phyloP scores from a whole-genome alignment of 768 basidiomycete species.

The Rhizopogon rudus region DNA sequence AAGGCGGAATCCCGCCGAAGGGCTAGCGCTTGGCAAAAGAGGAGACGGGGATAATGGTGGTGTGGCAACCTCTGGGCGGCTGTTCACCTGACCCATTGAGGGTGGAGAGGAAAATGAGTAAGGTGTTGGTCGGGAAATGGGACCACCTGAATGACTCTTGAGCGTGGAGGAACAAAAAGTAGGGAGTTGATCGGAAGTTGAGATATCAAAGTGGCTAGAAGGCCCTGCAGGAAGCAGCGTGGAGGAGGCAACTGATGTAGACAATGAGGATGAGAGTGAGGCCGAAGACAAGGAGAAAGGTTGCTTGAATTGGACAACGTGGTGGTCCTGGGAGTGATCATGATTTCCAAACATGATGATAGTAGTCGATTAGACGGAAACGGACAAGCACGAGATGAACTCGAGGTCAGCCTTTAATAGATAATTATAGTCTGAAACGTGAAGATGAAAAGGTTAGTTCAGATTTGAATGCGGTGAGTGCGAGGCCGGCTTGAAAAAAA shows the following conservation, averaged over 20 bases:
- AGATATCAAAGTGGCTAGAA: constrained; percentile 34
- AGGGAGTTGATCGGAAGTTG: constrained; percentile 36
- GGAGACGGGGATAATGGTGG: constrained; percentile 23
- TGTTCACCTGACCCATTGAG: constrained; percentile 30
- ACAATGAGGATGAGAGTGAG: constrained; percentile 41
- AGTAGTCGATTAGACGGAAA: constrained; percentile 14
- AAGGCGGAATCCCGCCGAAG: constrained; percentile 22
- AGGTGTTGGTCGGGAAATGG: constrained; percentile 20
- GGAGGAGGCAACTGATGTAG: constrained; percentile 37
- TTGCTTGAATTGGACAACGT: constrained; percentile 31
- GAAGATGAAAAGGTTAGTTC: constrained; percentile 3
- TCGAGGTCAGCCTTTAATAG: constrained; percentile 23
- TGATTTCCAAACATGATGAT: constrained; percentile 10
- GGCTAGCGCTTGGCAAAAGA: constrained; percentile 13
- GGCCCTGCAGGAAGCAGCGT: constrained; percentile 34
- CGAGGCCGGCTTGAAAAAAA: constrained; percentile 15
- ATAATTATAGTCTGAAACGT: constrained; percentile 23
- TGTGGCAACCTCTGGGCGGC: constrained; percentile 24
- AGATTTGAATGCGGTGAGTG: constrained; percentile 17
- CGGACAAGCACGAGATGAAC: constrained; percentile 19
- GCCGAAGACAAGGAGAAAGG: constrained; percentile 34
- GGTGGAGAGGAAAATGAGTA: constrained; percentile 17
- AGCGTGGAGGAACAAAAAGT: constrained; percentile 30
- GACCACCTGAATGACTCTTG: constrained; percentile 26
- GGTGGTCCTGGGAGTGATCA: constrained; percentile 17